These are phyloP conservation scores for Codiaeum variegatum DNA, from an alignment of 441 rosid genomes.

Conservation along the genomic window DNA sequence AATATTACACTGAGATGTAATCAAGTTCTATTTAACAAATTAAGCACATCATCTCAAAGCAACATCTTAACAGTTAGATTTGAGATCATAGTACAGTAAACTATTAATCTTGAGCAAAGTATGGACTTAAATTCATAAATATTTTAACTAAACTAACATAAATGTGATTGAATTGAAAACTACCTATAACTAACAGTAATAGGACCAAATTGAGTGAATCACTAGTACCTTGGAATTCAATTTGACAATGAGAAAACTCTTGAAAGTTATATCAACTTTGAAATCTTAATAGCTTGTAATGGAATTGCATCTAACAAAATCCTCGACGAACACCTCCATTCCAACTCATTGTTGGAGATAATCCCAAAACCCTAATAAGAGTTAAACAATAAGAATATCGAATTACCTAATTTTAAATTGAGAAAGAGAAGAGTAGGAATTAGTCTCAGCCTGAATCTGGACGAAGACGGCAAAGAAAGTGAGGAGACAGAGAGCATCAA, in stretches of 20 bases:
- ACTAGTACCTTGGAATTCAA: constrained; percentile 49
- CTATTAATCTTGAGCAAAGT: too few species aligned
- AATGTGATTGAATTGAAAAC: neutral
- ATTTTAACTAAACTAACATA: neutral
- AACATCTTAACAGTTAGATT: neutral
- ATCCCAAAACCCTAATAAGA: neutral
- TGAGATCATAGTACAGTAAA: neutral
- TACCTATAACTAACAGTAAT: neutral
- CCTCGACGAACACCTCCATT: constrained; percentile 58
- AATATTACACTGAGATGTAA: constrained; percentile 72
- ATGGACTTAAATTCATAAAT: too few species aligned
- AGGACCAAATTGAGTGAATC: neutral
- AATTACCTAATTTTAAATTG: constrained; percentile 60
- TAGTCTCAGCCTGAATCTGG: constrained; percentile 55
- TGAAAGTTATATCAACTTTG: constrained; percentile 67
- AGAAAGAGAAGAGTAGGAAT: constrained; percentile 36
- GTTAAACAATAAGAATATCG: neutral
- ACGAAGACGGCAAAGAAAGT: constrained; percentile 58
- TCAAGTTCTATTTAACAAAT: constrained; percentile 48
- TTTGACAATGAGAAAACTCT: constrained; percentile 52
- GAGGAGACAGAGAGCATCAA: constrained; percentile 56
- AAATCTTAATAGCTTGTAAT: constrained; percentile 70
- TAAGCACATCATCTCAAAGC: constrained; percentile 3
- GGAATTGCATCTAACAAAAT: constrained; percentile 79
- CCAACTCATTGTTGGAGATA: neutral